These are phyloP conservation scores for Knufia petricola DNA, from an alignment of 2,329 filamentous ascomycete species.

Conservation along the genomic window DNA sequence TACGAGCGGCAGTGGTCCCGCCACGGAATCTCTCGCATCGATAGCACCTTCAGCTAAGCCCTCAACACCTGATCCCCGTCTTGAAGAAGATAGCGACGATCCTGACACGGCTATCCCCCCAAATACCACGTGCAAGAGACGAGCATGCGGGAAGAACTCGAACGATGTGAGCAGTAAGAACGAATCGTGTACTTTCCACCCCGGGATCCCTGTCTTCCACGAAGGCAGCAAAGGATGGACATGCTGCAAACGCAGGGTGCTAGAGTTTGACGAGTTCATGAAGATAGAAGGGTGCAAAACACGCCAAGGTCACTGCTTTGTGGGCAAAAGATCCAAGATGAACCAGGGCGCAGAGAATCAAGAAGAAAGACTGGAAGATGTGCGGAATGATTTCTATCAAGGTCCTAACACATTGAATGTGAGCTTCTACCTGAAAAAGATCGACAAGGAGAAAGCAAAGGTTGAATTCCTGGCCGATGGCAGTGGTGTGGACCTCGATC, in stretches of 20 bases:
- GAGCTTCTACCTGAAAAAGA: conserved; percentile 94
- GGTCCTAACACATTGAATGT: conserved; percentile 76
- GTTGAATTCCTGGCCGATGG: conserved; percentile 52
- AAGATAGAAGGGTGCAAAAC: conserved; percentile 85
- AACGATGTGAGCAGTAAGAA: conserved; percentile 47
- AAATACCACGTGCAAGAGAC: conserved; percentile 67
- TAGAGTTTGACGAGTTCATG: conserved; percentile 98
- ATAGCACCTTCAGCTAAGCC: conserved; percentile 26
- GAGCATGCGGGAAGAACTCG: conserved; percentile 52
- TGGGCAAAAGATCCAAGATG: conserved; percentile 65
- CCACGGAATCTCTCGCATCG: conserved; percentile 18
- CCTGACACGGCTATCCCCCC: conserved; percentile 61
- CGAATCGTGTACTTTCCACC: conserved; percentile 80
- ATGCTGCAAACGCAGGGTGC: conserved; percentile 87
- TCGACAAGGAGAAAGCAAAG: conserved; percentile 68
- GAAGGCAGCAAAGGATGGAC: conserved; percentile 97
- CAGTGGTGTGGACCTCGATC: conserved; percentile 56
- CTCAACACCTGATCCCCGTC: conserved; percentile 46
- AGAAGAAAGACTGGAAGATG: conserved; percentile 16
- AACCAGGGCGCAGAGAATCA: conserved; percentile 37
- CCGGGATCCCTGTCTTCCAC: conserved; percentile 86
- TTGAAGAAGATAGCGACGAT: conserved; percentile 83
- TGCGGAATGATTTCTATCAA: conserved; percentile 86
- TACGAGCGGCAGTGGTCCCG: neutral
- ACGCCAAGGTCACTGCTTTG: conserved; percentile 72